These are phyloP conservation scores for Talaromyces sp. DNA, from an alignment of 2,329 filamentous ascomycete species.

Conservation along the genomic window DNA sequence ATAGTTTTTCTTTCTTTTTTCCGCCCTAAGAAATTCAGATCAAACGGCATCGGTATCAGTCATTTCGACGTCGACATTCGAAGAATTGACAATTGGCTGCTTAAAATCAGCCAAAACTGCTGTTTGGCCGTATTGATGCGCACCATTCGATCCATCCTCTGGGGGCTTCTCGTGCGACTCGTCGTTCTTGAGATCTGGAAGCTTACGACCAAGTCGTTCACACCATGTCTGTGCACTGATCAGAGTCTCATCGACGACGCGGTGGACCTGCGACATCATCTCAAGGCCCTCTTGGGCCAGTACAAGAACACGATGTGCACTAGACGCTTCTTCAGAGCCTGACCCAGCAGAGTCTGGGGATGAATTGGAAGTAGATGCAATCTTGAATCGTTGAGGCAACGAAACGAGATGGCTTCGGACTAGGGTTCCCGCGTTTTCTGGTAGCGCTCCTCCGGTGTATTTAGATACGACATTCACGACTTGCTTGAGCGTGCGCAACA, in stretches of 20 bases:
- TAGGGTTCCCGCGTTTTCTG: conserved; percentile 79
- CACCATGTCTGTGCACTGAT: conserved; percentile 91
- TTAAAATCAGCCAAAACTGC: conserved; percentile 13
- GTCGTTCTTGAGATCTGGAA: conserved; percentile 27
- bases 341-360: conserved; percentile 32
- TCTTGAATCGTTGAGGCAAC: conserved; percentile 75
- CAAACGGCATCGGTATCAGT: conserved; percentile 10
- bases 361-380: conserved; percentile 58
- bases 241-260: conserved; percentile 83
- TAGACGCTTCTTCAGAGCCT: conserved; percentile 48
- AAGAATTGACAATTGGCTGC: conserved; percentile 11
- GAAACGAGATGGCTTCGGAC: conserved; percentile 82
- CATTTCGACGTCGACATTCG: conserved; percentile 18
- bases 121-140: conserved; percentile 1
- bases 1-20: not conserved
- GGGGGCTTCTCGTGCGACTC: conserved; percentile 21
- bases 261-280: conserved; percentile 89
- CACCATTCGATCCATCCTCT: conserved; percentile 27
- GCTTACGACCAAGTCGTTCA: conserved; percentile 63
- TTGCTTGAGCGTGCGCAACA: conserved; percentile 57
- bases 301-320: conserved; percentile 74
- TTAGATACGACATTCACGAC: conserved; percentile 82
- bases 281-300: conserved; percentile 88
- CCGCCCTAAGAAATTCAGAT: not conserved
- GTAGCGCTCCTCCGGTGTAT: conserved; percentile 86